Evolutionary conservation across 2,329 filamentous ascomycete genomes (phyloP).

Genomic region (Neonectria neomacrospora): DNA sequence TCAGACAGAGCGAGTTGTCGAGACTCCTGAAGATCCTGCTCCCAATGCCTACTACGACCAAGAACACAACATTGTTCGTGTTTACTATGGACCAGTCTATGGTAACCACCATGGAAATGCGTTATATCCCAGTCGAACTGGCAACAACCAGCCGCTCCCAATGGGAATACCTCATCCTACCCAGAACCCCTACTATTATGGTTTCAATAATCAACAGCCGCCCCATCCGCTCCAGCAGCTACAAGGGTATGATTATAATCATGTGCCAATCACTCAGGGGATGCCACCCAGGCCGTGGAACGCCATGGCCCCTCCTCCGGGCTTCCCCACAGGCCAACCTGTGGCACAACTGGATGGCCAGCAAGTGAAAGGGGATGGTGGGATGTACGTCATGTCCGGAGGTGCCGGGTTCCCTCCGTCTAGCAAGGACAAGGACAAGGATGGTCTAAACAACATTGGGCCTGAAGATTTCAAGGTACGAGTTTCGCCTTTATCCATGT

Average conservation of each 20-base stretch:
- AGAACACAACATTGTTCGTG: constrained; percentile 62
- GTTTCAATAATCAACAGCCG: constrained; percentile 47
- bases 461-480: constrained; percentile 38
- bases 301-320: constrained; percentile 36
- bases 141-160: constrained; percentile 49
- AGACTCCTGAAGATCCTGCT: constrained; percentile 62
- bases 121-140: constrained; percentile 57
- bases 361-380: constrained; percentile 20
- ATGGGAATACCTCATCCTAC: constrained; percentile 57
- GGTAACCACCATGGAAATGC: constrained; percentile 59
- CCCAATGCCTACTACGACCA: constrained; percentile 70
- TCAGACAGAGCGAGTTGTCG: constrained; percentile 66
- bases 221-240: constrained; percentile 30
- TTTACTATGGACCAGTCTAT: constrained; percentile 68
- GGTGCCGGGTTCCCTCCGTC: constrained; percentile 25
- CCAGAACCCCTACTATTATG: constrained; percentile 57
- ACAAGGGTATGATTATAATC: constrained; percentile 34
- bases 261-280: constrained; percentile 48
- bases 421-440: constrained; percentile 39
- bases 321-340: constrained; percentile 27
- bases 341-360: constrained; percentile 9
- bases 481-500: neutral
- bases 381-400: constrained; percentile 13
- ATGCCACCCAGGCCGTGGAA: constrained; percentile 41
- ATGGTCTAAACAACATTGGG: constrained; percentile 47